A percentile compares a stretch with the other conserved stretches of the same genome.
Evolutionary conservation across 2,329 filamentous ascomycete species (phyloP).

Genomic region (Chrysosphaeria jannelii): DNA sequence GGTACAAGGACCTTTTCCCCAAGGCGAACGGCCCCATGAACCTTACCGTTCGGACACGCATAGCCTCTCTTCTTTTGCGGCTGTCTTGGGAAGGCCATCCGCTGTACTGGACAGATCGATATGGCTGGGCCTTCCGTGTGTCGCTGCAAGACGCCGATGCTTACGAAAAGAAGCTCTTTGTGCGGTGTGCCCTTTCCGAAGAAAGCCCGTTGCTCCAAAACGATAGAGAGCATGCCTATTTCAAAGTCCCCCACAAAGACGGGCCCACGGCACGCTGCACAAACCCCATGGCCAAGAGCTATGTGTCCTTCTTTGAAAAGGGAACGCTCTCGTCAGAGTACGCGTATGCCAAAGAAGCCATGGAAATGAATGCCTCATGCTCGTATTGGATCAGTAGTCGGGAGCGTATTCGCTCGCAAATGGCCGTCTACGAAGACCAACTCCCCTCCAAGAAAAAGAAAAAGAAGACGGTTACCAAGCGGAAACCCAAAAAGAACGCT

Average conservation of each 20-base stretch:
- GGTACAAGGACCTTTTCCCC: constrained; percentile 77
- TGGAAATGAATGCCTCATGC: constrained; percentile 96
- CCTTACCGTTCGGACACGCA: constrained; percentile 59
- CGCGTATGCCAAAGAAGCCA: constrained; percentile 66
- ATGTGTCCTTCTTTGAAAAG: constrained; percentile 71
- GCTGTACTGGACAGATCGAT: constrained; percentile 71
- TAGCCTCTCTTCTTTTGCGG: constrained; percentile 59
- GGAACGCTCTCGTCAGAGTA: constrained; percentile 70
- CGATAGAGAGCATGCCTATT: constrained; percentile 39
- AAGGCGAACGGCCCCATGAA: constrained; percentile 38
- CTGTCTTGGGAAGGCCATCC: constrained; percentile 75
- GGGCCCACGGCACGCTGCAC: constrained; percentile 60
- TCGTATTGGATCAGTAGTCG: constrained; percentile 97
- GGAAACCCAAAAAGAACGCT: too few relatives aligned
- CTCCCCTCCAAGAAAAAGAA: not conserved
- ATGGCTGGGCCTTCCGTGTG: constrained; percentile 80
- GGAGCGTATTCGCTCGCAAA: constrained; percentile 77
- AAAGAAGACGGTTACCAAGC: too few relatives aligned
- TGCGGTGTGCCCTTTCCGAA: constrained; percentile 44
- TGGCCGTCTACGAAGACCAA: constrained; percentile 43
- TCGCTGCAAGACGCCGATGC: constrained; percentile 23
- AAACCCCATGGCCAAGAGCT: constrained; percentile 74
- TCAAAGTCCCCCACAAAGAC: constrained; percentile 91
- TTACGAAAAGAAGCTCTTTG: constrained; percentile 42
- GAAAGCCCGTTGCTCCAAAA: constrained; percentile 35